Percentiles rank a stretch among this genome's conserved stretches.
These are phyloP conservation scores for Fusarium mexicanum DNA, from an alignment of 2,329 filamentous ascomycete genomes.

Conservation along the genomic window DNA sequence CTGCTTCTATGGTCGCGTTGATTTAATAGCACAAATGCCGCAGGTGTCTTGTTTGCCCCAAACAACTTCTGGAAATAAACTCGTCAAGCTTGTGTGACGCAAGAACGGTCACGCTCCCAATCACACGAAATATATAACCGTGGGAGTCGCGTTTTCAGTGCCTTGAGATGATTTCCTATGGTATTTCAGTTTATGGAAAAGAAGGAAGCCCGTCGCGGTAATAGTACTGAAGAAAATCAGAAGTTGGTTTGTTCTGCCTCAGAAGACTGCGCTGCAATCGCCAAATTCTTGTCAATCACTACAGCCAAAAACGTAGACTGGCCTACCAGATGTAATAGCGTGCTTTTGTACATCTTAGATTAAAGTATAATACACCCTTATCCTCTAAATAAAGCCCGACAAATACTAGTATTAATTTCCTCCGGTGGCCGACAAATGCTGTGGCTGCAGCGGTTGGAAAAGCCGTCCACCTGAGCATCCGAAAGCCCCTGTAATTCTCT, in stretches of 20 bases:
- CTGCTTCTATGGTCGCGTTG: neutral
- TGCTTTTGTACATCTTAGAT: rapidly evolving
- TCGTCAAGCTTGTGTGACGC: neutral
- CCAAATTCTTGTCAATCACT: neutral
- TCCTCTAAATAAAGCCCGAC: neutral
- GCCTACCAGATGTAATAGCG: neutral
- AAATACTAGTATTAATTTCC: neutral
- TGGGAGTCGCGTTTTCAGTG: rapidly evolving
- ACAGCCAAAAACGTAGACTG: neutral
- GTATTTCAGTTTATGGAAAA: neutral
- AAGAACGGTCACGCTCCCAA: neutral
- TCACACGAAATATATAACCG: neutral
- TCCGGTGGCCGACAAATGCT: neutral
- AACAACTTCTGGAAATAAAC: neutral
- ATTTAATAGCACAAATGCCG: rapidly evolving
- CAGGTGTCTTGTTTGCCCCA: neutral
- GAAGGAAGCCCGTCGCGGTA: neutral
- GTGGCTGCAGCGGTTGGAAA: neutral
- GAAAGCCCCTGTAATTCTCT: neutral
- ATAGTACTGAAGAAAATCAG: neutral
- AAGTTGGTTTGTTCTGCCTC: neutral
- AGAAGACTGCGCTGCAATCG: neutral
- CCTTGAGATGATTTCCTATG: no score
- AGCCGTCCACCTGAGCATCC: neutral
- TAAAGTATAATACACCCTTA: neutral